Evolutionary conservation across 768 basidiomycete species (phyloP).

Genomic region (Macrolepiota fuliginosa): DNA sequence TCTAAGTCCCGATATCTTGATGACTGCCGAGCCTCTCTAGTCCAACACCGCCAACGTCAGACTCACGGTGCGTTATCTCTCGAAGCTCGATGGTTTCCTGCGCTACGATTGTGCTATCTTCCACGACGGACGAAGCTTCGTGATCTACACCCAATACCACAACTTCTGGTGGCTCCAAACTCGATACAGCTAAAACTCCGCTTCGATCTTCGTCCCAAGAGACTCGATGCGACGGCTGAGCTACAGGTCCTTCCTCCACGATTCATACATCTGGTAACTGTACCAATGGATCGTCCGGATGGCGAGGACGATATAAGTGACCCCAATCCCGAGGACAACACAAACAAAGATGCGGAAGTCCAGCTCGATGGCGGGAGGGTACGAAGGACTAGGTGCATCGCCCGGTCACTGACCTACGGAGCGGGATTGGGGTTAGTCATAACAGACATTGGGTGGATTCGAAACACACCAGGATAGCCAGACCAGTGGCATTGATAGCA

Average conservation of each 20-base stretch:
- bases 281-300: constrained; percentile 43
- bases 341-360: constrained; percentile 37
- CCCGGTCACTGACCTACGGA: not conserved
- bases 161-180: no score
- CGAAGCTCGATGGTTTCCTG: no score
- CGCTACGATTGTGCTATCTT: no score
- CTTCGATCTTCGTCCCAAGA: no score
- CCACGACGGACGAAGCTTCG: no score
- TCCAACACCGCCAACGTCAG: no score
- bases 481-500: constrained; percentile 24
- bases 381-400: constrained; percentile 19
- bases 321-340: constrained; percentile 36
- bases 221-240: no score
- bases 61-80: no score
- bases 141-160: no score
- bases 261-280: constrained; percentile 22
- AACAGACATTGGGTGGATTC: not conserved
- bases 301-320: constrained; percentile 42
- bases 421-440: not conserved
- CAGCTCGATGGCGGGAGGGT: not conserved
- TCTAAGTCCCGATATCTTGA: no score
- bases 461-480: constrained; percentile 55
- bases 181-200: no score
- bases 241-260: constrained; percentile 7
- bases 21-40: no score